Evolutionary conservation across 164 flowering plant genomes (phyloP), one percentile per base, ranked within the genome.

Genomic region (Nymphaea thermarum): DNA sequence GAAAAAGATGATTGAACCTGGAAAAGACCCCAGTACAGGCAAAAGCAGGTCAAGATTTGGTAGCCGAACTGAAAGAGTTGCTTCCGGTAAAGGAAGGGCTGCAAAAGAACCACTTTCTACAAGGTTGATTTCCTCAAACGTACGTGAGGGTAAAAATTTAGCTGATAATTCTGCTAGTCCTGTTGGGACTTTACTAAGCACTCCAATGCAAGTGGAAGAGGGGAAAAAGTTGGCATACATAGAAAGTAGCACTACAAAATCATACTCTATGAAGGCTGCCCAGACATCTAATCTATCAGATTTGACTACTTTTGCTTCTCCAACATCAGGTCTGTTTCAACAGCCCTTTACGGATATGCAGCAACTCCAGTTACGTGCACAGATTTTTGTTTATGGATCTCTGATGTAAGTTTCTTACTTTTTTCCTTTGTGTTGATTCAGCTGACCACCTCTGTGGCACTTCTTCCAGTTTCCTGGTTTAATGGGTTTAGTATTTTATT

Each of bases 321-420:
- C 64, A 10, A 17, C 64, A 62, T 62, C 64, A 62, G 64, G 16
- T 10, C 7, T 12, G 12, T 62, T 62, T 62, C 64, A 62, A 5
- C 12, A 62, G 55, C 41, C 70, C 10, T 67, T 93, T 66, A 84
- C 93, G 14, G 98, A 89, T 78, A 65, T 78, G 63, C 99, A 95
- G 70, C 99, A 95, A 87, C 88, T 92, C 74, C 96, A 95, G 77
- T 77, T 95, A 75, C 97, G 99, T 71, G 98, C 99, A 42, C 99
- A 95, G 82, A 95, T 95, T 11, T 86, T 90, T 85, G 99, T 95
- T 63, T 95, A 95, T 83, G 99, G 99, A 75, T 90, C 99, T 74
- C 74, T 95, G 51, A 95, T 95, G 99, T 95, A 75, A 84, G 57
- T 51, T 51, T 10, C 8, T 8, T 25, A 25, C 12, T 10, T 51